These are phyloP conservation scores for Liquidambar formosana DNA, from an alignment of 164 flowering plant species.

Conservation along the genomic window DNA sequence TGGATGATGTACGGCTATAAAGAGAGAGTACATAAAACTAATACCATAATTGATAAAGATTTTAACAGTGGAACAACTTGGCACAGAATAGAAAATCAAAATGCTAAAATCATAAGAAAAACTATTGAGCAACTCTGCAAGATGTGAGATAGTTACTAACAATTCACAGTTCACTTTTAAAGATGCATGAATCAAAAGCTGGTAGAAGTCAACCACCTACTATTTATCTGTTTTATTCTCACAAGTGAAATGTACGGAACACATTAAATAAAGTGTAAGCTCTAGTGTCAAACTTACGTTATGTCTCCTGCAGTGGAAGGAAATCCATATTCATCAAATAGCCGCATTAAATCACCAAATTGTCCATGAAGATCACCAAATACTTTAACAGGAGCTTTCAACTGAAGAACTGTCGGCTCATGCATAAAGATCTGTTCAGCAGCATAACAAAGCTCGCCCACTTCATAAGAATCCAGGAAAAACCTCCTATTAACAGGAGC, in stretches of 20 bases:
- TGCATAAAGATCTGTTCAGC: conserved; percentile 98
- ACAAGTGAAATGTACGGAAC: neutral
- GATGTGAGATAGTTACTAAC: neutral
- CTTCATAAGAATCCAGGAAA: conserved; percentile 96
- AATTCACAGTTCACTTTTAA: neutral
- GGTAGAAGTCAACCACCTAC: neutral
- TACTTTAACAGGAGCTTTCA: conserved; percentile 95
- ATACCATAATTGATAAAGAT: neutral
- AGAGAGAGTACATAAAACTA: neutral
- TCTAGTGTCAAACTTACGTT: conserved; percentile 55
- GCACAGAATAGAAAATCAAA: no score
- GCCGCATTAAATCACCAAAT: conserved; percentile 97
- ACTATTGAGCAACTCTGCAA: neutral
- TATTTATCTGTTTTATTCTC: neutral
- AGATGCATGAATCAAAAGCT: no score
- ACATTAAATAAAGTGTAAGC: neutral
- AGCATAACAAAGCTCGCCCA: conserved; percentile 97
- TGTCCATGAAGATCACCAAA: conserved; percentile 99
- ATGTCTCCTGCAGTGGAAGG: conserved; percentile 98
- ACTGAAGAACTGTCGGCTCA: conserved; percentile 91
- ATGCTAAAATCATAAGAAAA: neutral
- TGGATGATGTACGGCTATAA: neutral
- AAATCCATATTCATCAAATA: conserved; percentile 98
- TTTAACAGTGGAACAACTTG: neutral
- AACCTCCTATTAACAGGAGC: conserved; percentile 83